Conservation (phyloP, 139 green algal species). For the Haematococcus sp. region DNA sequence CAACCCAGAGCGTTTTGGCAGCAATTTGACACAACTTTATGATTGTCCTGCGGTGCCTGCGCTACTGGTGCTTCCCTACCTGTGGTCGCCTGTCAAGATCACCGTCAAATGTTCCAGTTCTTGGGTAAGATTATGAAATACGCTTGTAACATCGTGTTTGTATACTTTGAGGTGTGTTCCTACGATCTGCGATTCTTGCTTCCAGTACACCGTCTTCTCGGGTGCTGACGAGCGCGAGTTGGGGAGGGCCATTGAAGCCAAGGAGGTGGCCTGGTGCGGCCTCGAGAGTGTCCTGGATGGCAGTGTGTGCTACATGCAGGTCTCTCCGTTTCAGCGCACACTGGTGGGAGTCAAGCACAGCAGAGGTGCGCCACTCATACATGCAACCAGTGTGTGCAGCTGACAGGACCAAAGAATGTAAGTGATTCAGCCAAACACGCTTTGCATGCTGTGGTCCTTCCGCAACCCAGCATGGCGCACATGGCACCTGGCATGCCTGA, state of each 20-base stretch:
- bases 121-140: conserved; percentile 1
- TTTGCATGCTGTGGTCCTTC: no score
- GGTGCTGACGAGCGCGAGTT: neutral
- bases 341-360: conserved; percentile 17
- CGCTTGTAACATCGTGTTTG: neutral
- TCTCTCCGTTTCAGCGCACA: conserved; percentile 17
- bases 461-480: no score
- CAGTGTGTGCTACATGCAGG: conserved; percentile 12
- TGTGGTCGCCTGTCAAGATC: conserved; percentile 21
- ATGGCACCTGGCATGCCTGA: no score
- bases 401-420: no score
- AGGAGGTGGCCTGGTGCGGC: conserved; percentile 22
- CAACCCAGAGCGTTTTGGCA: neutral
- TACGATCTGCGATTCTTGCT: neutral
- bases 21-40: neutral
- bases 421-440: no score
- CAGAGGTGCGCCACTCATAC: conserved; percentile 7
- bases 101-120: conserved; percentile 15
- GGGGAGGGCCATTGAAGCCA: neutral
- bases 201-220: conserved; percentile 22
- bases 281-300: neutral
- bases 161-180: no score
- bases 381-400: no score
- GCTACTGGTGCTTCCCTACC: conserved; percentile 17
- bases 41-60: neutral